Conservation (phyloP, 2,329 filamentous ascomycete species). For the Alternaria rosae region DNA sequence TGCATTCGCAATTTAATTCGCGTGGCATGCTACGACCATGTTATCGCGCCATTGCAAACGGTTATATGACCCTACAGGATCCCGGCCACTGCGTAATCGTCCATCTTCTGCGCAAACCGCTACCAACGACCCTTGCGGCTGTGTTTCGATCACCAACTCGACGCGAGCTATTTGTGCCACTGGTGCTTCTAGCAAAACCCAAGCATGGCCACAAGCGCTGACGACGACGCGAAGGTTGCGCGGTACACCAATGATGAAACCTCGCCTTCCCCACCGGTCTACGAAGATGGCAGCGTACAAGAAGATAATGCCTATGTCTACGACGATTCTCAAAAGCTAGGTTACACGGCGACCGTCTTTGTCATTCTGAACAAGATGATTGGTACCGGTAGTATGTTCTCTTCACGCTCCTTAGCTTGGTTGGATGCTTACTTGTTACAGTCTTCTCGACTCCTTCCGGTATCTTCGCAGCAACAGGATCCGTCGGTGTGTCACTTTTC, state of each 20-base stretch:
- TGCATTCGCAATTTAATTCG: slow-evolving; percentile 11
- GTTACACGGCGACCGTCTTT: slow-evolving; percentile 45
- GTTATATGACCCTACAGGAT: slow-evolving; percentile 26
- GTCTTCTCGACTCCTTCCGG: slow-evolving; percentile 65
- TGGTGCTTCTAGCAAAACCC: not conserved
- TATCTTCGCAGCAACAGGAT: slow-evolving; percentile 64
- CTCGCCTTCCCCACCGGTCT: slow-evolving; percentile 22
- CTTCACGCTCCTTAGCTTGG: not conserved
- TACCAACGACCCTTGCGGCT: not conserved
- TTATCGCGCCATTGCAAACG: slow-evolving; percentile 23
- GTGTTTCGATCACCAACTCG: not conserved
- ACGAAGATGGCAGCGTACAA: slow-evolving; percentile 36
- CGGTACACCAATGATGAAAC: slow-evolving; percentile 19
- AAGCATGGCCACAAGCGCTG: slow-evolving; percentile 31
- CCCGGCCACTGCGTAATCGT: slow-evolving; percentile 15
- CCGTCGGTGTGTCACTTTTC: slow-evolving; percentile 62
- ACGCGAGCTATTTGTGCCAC: not conserved
- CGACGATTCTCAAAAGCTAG: slow-evolving; percentile 43
- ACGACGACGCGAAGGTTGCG: slow-evolving; percentile 32
- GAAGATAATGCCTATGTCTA: slow-evolving; percentile 45
- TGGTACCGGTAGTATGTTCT: slow-evolving; percentile 35
- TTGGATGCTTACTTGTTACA: slow-evolving; percentile 17
- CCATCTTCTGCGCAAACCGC: slow-evolving; percentile 8
- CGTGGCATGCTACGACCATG: slow-evolving; percentile 5
- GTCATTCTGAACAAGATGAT: slow-evolving; percentile 47